phyloP scores from a whole-genome alignment of 1,284 basidiomycete genomes.

The Bjerkandera adusta region DNA sequence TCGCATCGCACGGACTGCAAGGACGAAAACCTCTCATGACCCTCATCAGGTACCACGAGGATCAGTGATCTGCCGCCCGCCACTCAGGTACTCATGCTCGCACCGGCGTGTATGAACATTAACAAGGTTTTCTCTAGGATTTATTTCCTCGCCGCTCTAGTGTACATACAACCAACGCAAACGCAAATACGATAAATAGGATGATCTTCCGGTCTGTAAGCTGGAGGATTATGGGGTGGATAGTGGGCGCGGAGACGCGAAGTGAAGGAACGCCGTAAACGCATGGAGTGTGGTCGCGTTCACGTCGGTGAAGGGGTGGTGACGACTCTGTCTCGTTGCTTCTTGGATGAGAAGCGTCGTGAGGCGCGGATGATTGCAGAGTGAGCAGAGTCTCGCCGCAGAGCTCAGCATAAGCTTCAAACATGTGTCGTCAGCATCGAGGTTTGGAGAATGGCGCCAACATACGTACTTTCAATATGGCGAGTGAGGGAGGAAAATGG shows the following conservation, averaged over 20 bases:
- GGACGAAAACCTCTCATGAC: too few relatives aligned
- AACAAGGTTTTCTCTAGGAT: too few relatives aligned
- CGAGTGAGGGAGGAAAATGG: neutral
- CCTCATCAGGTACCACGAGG: too few relatives aligned
- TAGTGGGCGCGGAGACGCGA: neutral
- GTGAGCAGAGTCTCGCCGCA: neutral
- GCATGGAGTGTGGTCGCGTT: neutral
- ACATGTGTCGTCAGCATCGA: neutral
- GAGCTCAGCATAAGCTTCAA: constrained; percentile 2
- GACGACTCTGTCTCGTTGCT: neutral
- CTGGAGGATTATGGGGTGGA: neutral
- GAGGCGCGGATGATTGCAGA: neutral
- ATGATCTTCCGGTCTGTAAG: constrained; percentile 1
- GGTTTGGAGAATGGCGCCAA: too few relatives aligned
- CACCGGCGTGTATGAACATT: too few relatives aligned
- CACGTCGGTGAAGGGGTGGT: neutral
- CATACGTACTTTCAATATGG: neutral
- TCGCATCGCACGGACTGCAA: too few relatives aligned
- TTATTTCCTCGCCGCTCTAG: constrained; percentile 5
- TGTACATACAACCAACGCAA: constrained; percentile 9
- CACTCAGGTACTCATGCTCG: neutral
- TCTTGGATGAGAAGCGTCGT: neutral
- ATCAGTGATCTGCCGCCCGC: too few relatives aligned
- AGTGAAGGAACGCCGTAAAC: constrained; percentile 4
- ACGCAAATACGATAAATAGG: constrained; percentile 2